These are phyloP conservation scores for Mycoemilia scoparia DNA, from an alignment of 192 early-diverging fungal genomes.

Conservation along the genomic window DNA sequence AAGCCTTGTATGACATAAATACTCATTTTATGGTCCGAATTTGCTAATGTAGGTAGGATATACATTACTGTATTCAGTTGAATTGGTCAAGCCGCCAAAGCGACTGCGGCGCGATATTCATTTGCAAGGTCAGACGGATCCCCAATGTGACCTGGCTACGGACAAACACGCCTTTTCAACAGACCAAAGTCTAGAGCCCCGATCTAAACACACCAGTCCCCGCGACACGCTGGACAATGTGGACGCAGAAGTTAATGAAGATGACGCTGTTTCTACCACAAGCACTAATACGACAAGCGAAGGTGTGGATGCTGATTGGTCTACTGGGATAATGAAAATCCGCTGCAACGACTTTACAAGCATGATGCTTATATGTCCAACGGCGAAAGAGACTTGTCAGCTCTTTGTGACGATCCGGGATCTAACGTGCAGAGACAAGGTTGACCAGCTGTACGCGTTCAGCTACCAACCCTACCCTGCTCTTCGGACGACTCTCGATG, in stretches of 20 bases:
- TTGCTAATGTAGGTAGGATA: conserved; percentile 46
- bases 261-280: no score
- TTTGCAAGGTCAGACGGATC: no score
- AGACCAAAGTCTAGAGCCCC: neutral
- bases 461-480: conserved; percentile 32
- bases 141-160: no score
- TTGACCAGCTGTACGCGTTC: conserved; percentile 68
- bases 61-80: conserved; percentile 66
- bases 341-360: conserved; percentile 69
- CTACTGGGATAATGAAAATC: conserved; percentile 31
- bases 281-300: neutral
- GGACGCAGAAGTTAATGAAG: neutral
- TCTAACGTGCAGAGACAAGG: conserved; percentile 54
- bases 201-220: neutral
- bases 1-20: no score
- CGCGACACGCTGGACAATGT: neutral
- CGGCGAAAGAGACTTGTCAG: conserved; percentile 49
- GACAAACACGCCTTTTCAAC: conserved; percentile 20
- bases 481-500: conserved; percentile 10
- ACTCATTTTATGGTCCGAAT: neutral
- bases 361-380: conserved; percentile 44
- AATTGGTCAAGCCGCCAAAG: conserved; percentile 13
- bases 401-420: conserved; percentile 64
- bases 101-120: no score
- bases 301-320: conserved; percentile 9